Conservation (phyloP, 805 yeast species). For the Candida insectalens region DNA sequence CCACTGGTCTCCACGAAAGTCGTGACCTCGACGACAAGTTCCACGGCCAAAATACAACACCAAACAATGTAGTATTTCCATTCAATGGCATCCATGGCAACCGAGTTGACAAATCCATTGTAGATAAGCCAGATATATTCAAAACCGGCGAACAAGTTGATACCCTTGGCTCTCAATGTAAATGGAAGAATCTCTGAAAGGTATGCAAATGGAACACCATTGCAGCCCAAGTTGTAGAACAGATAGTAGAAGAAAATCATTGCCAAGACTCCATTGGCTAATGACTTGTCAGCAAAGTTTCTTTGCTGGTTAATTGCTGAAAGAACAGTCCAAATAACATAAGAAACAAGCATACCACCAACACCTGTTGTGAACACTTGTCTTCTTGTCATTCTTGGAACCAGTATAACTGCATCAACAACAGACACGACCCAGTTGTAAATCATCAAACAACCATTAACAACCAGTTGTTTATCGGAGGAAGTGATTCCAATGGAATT, state of each 20-base stretch:
- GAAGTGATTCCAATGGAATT: slow-evolving; percentile 11
- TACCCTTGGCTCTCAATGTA: slow-evolving; percentile 12
- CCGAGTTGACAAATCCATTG: slow-evolving; percentile 22
- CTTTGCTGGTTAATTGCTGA: slow-evolving; percentile 2
- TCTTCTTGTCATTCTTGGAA: slow-evolving; percentile 7
- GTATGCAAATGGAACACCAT: slow-evolving; percentile 35
- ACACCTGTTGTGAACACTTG: neutral
- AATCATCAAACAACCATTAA: slow-evolving; percentile 13
- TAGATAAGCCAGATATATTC: slow-evolving; percentile 5
- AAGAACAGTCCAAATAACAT: slow-evolving; percentile 12
- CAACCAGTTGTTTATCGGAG: slow-evolving; percentile 9
- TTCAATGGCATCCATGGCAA: slow-evolving; percentile 28
- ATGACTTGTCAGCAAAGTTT: slow-evolving; percentile 16
- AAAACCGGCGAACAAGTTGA: slow-evolving; percentile 7
- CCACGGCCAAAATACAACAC: slow-evolving; percentile 18
- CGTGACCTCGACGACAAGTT: slow-evolving; percentile 8
- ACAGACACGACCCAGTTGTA: slow-evolving; percentile 13
- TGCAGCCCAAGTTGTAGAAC: slow-evolving; percentile 34
- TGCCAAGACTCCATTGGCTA: slow-evolving; percentile 19
- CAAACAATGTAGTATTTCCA: slow-evolving; percentile 27
- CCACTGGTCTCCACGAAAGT: slow-evolving; percentile 28
- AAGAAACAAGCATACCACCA: slow-evolving; percentile 25
- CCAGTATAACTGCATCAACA: slow-evolving; percentile 9
- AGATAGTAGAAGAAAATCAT: slow-evolving; percentile 40
- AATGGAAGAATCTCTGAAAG: slow-evolving; percentile 31